Evolutionary conservation across 768 basidiomycete species (phyloP).

Genomic region (Tubosaeta sp.): DNA sequence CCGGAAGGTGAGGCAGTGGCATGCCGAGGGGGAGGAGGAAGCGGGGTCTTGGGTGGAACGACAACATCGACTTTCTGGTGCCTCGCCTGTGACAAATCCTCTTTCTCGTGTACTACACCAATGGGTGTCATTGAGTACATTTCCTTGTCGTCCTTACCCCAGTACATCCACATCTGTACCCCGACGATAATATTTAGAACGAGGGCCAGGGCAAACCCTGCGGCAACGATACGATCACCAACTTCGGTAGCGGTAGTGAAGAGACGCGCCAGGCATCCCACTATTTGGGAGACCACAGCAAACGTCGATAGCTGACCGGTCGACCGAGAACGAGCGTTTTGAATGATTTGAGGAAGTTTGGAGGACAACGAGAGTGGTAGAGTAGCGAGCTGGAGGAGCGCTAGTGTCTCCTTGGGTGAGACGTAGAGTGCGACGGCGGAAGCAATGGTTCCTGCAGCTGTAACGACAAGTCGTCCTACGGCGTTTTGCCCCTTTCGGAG

Average conservation of each 20-base stretch:
- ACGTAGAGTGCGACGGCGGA: conserved; percentile 40
- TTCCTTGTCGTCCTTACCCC: conserved; percentile 52
- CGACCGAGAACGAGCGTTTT: conserved; percentile 68
- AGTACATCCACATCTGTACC: conserved; percentile 79
- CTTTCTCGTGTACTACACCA: conserved; percentile 26
- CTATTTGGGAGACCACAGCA: conserved; percentile 83
- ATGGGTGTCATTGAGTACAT: conserved; percentile 16
- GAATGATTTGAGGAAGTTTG: conserved; percentile 89
- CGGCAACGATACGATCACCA: conserved; percentile 72
- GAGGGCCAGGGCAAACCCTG: conserved; percentile 82
- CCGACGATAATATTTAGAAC: conserved; percentile 81
- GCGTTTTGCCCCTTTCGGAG: conserved; percentile 24
- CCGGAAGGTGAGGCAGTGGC: conserved; percentile 44
- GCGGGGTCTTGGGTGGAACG: conserved; percentile 39
- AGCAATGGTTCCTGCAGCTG: conserved; percentile 31
- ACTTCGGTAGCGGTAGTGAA: conserved; percentile 94
- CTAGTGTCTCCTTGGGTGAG: conserved; percentile 48
- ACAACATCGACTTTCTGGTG: conserved; percentile 40
- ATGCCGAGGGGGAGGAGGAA: conserved; percentile 39
- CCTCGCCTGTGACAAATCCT: conserved; percentile 24
- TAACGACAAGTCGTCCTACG: conserved; percentile 30
- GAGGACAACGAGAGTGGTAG: conserved; percentile 90
- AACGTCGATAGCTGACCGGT: conserved; percentile 95
- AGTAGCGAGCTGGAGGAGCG: conserved; percentile 76
- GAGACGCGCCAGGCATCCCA: conserved; percentile 84